Conservation (phyloP, 139 green algal species). For the Chlamydomonas sphaeroides region DNA sequence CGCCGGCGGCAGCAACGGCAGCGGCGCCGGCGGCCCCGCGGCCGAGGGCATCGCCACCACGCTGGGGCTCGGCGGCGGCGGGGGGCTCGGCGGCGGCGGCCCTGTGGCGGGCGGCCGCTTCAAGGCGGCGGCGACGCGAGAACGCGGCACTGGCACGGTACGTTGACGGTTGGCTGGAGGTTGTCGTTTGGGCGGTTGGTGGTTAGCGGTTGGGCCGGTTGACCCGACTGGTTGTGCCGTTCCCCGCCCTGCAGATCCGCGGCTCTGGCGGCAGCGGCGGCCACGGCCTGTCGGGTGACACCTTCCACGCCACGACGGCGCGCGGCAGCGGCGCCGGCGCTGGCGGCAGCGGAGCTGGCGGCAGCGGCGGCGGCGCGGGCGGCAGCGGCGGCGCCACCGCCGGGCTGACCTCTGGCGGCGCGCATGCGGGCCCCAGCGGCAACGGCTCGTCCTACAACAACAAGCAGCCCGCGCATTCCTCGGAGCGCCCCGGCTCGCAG, state of each 20-base stretch:
- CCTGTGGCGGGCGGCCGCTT: not conserved
- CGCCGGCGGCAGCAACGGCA: not conserved
- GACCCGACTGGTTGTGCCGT: too few species aligned
- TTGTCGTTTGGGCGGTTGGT: too few species aligned
- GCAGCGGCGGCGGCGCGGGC: not conserved
- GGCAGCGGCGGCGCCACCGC: not conserved
- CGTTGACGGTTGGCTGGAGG: too few species aligned
- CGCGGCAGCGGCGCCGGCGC: not conserved
- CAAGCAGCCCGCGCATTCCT: not conserved
- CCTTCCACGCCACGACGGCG: too few species aligned
- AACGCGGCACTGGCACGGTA: not conserved
- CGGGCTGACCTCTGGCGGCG: too few species aligned
- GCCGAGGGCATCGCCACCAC: constrained; percentile 8
- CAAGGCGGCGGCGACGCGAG: constrained; percentile 9
- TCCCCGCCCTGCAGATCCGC: not conserved
- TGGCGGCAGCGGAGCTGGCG: not conserved
- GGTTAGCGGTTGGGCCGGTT: too few species aligned
- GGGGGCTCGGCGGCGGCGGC: not conserved
- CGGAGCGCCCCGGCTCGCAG: constrained; percentile 2
- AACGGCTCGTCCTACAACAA: not conserved
- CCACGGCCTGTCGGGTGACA: not conserved
- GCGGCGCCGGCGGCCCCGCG: not conserved
- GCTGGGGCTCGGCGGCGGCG: constrained; percentile 22
- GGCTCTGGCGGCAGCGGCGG: constrained; percentile 8
- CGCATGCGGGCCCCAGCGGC: not conserved